Evolutionary conservation across 2,329 filamentous ascomycete genomes (phyloP).

Genomic region (Nothophoma quercina): DNA sequence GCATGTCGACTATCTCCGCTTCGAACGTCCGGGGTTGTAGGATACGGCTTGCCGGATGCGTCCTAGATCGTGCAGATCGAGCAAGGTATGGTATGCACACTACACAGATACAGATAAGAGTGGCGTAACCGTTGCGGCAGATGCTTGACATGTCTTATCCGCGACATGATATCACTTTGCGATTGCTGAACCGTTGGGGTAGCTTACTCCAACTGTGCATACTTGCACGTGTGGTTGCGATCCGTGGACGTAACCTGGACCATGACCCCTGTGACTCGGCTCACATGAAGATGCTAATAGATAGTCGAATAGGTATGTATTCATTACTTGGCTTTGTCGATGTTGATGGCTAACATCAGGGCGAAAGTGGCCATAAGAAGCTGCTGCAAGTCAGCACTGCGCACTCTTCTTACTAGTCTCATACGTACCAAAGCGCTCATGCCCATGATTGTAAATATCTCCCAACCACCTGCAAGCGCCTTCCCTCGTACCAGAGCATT

Average conservation of each 20-base stretch:
- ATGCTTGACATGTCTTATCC: conserved; percentile 12
- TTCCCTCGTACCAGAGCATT: conserved; percentile 65
- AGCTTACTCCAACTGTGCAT: not conserved
- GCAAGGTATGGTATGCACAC: not conserved
- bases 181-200: conserved; percentile 1
- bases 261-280: too few species aligned
- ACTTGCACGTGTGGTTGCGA: too few species aligned
- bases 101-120: conserved; percentile 4
- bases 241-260: too few species aligned
- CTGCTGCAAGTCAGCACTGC: conserved; percentile 17
- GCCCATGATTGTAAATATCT: conserved; percentile 59
- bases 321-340: conserved; percentile 19
- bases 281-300: too few species aligned
- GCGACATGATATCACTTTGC: not conserved
- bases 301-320: not conserved
- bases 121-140: conserved; percentile 1
- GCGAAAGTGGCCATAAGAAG: conserved; percentile 28
- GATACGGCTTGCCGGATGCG: conserved; percentile 2
- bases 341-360: conserved; percentile 25
- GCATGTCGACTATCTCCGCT: conserved; percentile 8
- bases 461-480: conserved; percentile 66
- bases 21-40: conserved; percentile 5
- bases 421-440: conserved; percentile 58
- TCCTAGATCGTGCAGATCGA: conserved; percentile 9
- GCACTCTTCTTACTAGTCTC: not conserved